These are phyloP conservation scores for Astrothelium subdiscretum DNA, from an alignment of 495 filamentous ascomycete species.

Conservation along the genomic window DNA sequence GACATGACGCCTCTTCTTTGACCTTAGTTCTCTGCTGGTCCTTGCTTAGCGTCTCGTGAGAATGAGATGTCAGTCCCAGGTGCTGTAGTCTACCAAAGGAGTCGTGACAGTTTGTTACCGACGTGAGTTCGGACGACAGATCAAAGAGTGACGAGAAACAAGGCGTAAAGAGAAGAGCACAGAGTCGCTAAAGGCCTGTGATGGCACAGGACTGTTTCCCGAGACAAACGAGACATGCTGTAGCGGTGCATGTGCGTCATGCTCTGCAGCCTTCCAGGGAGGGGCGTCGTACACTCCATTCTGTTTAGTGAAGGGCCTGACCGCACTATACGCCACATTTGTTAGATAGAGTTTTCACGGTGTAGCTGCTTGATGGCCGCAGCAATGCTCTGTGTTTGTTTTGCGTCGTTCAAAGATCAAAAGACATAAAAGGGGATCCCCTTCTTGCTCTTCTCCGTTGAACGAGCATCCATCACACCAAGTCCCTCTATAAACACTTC, in stretches of 20 bases:
- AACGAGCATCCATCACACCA: neutral
- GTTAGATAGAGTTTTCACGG: neutral
- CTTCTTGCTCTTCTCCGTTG: neutral
- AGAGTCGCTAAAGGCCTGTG: neutral
- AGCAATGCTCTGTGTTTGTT: neutral
- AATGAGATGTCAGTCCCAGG: no score
- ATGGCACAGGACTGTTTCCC: neutral
- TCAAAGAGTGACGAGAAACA: neutral
- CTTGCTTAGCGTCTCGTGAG: no score
- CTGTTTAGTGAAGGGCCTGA: neutral
- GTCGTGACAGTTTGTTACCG: no score
- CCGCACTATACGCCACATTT: neutral
- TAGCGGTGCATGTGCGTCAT: neutral
- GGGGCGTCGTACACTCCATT: neutral
- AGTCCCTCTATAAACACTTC: neutral
- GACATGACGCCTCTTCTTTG: no score
- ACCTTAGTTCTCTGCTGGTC: no score
- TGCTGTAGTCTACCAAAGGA: no score
- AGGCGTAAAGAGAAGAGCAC: neutral
- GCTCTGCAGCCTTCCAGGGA: neutral
- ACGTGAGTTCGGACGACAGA: neutral
- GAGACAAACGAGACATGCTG: neutral
- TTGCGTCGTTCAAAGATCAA: neutral
- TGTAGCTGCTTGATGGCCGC: neutral
- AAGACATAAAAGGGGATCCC: neutral